These are phyloP conservation scores for Sphaerostilbella broomeana DNA, from an alignment of 2,329 filamentous ascomycete genomes.

Conservation along the genomic window DNA sequence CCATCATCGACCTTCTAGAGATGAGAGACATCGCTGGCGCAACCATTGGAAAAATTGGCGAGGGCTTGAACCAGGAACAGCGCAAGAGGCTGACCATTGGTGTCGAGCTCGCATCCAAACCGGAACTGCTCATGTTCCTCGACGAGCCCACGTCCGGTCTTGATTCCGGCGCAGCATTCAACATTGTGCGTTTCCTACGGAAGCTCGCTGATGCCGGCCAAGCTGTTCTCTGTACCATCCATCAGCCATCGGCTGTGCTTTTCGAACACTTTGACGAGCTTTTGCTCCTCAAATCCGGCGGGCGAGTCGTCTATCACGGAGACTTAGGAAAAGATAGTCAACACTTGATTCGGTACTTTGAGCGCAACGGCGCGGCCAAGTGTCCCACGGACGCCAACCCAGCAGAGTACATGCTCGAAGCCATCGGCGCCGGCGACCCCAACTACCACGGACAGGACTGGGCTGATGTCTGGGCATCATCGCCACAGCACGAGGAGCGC, in stretches of 20 bases:
- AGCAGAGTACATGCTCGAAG: slow-evolving; percentile 51
- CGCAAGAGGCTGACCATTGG: slow-evolving; percentile 51
- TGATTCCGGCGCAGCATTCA: slow-evolving; percentile 52
- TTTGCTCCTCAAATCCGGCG: slow-evolving; percentile 46
- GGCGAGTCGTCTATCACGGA: slow-evolving; percentile 48
- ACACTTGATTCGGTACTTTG: slow-evolving; percentile 46
- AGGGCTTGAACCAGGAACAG: slow-evolving; percentile 56
- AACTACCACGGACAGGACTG: slow-evolving; percentile 56
- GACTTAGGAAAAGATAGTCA: slow-evolving; percentile 44
- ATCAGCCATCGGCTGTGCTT: slow-evolving; percentile 50
- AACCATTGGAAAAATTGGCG: slow-evolving; percentile 52
- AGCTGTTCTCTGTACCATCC: slow-evolving; percentile 54
- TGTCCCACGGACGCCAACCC: slow-evolving; percentile 46
- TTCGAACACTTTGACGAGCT: slow-evolving; percentile 53
- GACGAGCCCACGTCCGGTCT: slow-evolving; percentile 56
- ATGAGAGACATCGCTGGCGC: slow-evolving; percentile 62
- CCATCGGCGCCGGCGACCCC: slow-evolving; percentile 55
- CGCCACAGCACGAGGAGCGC: slow-evolving; percentile 40
- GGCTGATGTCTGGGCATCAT: slow-evolving; percentile 53
- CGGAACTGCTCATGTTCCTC: slow-evolving; percentile 56
- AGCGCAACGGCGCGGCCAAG: slow-evolving; percentile 39
- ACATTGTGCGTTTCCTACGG: slow-evolving; percentile 55
- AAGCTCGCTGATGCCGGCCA: slow-evolving; percentile 55
- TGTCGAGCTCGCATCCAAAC: slow-evolving; percentile 50
- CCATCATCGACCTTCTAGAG: slow-evolving; percentile 61